phyloP scores from a whole-genome alignment of 345 rosid genomes.

The Populus deltoides region DNA sequence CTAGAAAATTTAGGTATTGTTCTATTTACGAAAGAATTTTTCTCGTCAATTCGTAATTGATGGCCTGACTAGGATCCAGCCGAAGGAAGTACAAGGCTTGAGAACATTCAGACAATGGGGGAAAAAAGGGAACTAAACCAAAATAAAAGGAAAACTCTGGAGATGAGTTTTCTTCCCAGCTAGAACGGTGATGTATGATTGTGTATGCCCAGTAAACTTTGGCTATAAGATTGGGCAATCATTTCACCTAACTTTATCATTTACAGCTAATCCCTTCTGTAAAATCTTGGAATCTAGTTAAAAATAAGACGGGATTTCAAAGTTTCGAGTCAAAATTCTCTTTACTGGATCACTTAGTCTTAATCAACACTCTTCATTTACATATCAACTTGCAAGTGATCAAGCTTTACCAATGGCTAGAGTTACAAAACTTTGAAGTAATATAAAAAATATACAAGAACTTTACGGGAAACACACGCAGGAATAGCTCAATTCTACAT shows the following conservation, averaged over 20 bases:
- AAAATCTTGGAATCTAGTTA: background rate
- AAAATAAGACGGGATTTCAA: background rate
- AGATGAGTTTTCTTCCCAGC: background rate
- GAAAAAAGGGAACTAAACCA: background rate
- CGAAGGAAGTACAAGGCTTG: no score
- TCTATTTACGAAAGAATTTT: no score
- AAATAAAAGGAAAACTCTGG: background rate
- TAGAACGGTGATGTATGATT: background rate
- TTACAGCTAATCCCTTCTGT: background rate
- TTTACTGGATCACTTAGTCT: background rate
- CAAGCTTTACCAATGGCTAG: background rate
- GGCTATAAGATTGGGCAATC: background rate
- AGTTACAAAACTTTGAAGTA: constrained; percentile 23
- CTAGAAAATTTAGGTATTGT: no score
- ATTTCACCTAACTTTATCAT: background rate
- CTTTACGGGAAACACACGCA: background rate
- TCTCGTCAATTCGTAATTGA: no score
- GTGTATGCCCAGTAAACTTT: background rate
- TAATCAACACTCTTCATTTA: background rate
- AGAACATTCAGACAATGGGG: background rate
- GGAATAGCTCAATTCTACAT: background rate
- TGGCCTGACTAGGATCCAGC: no score
- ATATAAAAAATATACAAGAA: constrained; percentile 12
- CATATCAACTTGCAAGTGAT: background rate
- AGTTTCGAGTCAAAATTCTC: background rate